Evolutionary conservation across 805 yeast genomes (phyloP), one percentile per base, ranked within the genome.

Genomic region (Suhomyces pyralidae): DNA sequence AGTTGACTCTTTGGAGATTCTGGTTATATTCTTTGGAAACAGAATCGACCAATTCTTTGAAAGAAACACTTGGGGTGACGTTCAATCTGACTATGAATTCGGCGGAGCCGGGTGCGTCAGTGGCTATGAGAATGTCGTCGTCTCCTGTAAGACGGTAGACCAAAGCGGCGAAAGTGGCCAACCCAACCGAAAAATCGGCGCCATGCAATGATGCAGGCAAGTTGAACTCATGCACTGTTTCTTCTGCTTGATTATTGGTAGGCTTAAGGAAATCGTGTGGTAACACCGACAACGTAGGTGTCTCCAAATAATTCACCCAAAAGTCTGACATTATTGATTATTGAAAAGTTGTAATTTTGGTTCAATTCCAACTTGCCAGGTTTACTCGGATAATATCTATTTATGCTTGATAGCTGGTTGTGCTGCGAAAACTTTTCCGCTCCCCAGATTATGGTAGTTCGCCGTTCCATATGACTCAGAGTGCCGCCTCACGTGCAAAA

Each of bases 191-290:
- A 66, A 86, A 88, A 3, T 38, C 34, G 32, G 36, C 19, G 57
- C 54, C 45, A 58, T 43, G 30, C 15, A 51, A 40, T 28, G 45
- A 19, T 19, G 10, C n/a, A 22, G 56, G 49, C 22, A 73, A 47
- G 10, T 57, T 57, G 49, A 78, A 70, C 5, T 69, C 61, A 59
- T 75, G 69, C 40, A 78, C 74, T 38, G 91, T 83, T 68, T 88
- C 90, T 25, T 85, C 84, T 7, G 83, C 77, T 55, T 83, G 84
- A 57, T 84, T 84, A 52, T 82, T 82, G 19, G 84, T 71, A 1
- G 96, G 96, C 64, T 88, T 83, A 57, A 88, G 82, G 68, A 80
- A 93, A 69, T 93, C 98, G 55, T 87, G 86, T 14, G 98, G 97
- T 50, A 93, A 77, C 34, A 86, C 90, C 54, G 96, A 89, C 51